Base-by-base conservation (phyloP, 306 rosid species). In the Quercus gilva region DNA sequence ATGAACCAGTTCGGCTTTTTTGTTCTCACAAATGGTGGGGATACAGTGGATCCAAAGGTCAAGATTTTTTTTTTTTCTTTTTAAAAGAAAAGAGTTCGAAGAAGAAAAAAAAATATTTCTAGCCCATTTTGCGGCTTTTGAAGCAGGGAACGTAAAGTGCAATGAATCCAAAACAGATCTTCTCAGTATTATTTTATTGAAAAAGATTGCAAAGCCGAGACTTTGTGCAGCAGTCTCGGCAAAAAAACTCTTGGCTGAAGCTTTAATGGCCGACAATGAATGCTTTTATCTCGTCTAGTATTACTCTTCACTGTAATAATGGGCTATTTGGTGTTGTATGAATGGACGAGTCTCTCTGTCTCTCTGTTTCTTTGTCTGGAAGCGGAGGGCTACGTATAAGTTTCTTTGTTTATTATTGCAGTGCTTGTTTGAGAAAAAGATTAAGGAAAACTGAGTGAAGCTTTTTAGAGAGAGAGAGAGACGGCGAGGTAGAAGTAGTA, bases 191-290 rank as follows among this genome's bases (percentile, higher is more conserved):
- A 81, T 71, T 81, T n/a, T 82, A 75, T 63, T 45, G 63, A 68
- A 21, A 18, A 28, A 28, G 25, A 41, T 15, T 43, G 64, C 11
- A 19, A 53, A 56, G 23, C 55, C 82, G 45, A 68, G 77, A 35
- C 72, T 55, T 23, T 17, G 26, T 35, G 78, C 18, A 35, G 43
- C 59, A 60, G 55, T 14, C 26, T 26, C 49, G 55, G 69, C 43
- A 33, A 78, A 67, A 71, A 53, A 71, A 79, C 74, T 85, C 83
- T 65, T 60, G 28, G 77, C 23, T 86, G 88, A 86, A 87, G 89
- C 82, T 87, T 59, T 73, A 86, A 83, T 89, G 96, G 93, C 94
- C 94, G 94, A 91, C 94, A 89, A 84, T 78, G 94, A 92, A 86
- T 88, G 96, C 83, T 73, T 43, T 81, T 79, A 78, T 85, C 60